phyloP scores from a whole-genome alignment of 164 flowering plant species.

The Vitis rupestris region DNA sequence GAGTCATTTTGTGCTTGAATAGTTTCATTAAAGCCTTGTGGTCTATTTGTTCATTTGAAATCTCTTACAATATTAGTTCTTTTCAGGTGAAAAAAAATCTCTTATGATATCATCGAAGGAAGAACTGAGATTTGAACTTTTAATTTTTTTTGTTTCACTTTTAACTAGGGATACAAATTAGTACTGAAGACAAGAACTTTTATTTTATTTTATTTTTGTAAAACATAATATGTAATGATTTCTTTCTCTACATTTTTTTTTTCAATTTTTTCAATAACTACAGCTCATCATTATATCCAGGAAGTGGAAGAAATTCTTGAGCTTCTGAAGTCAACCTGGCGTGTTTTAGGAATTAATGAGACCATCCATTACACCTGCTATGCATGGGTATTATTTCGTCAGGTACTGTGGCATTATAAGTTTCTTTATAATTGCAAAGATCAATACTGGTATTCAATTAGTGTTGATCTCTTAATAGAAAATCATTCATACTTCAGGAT shows the following conservation, averaged over 20 bases:
- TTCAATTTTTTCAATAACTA: not conserved
- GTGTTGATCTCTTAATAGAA: too few relatives aligned
- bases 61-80: too few relatives aligned
- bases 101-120: not conserved
- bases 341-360: constrained; percentile 90
- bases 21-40: not conserved
- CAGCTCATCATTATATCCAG: constrained; percentile 32
- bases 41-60: too few relatives aligned
- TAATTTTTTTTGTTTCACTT: not conserved
- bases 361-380: constrained; percentile 92
- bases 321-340: constrained; percentile 97
- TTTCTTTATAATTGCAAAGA: not conserved
- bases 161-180: not conserved
- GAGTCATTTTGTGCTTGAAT: not conserved
- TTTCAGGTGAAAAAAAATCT: not conserved
- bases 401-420: constrained; percentile 48
- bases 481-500: not conserved
- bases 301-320: constrained; percentile 96
- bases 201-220: too few relatives aligned
- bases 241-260: too few relatives aligned
- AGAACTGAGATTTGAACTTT: not conserved
- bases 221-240: too few relatives aligned
- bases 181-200: not conserved
- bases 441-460: too few relatives aligned
- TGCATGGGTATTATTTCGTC: constrained; percentile 96